Conservation (phyloP, 768 basidiomycete genomes). For the Trametes cubensis region DNA sequence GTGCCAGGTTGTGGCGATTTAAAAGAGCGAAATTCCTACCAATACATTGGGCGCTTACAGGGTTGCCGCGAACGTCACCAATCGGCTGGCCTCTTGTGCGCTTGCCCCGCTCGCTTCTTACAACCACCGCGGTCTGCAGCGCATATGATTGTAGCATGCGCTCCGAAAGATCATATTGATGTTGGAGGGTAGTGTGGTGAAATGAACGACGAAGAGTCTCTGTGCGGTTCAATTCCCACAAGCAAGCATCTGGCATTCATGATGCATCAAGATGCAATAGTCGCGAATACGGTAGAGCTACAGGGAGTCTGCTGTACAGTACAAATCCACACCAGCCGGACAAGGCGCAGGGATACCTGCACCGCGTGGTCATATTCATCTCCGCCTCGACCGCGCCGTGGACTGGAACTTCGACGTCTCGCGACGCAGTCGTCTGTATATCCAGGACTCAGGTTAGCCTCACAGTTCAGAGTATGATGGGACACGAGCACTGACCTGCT, state of each 20-base stretch:
- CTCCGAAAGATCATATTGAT: too few relatives aligned
- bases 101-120: too few relatives aligned
- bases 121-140: too few relatives aligned
- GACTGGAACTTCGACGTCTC: constrained; percentile 71
- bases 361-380: constrained; percentile 9
- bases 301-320: constrained; percentile 16
- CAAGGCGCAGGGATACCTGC: neutral
- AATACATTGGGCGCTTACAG: neutral
- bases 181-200: too few relatives aligned
- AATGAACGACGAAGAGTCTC: too few relatives aligned
- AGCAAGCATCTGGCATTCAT: too few relatives aligned
- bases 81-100: neutral
- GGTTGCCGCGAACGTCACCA: neutral
- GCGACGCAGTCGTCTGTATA: constrained; percentile 56
- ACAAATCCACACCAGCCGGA: neutral
- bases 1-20: neutral
- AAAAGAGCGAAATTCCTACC: neutral
- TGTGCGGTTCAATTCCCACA: too few relatives aligned
- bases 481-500: constrained; percentile 53
- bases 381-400: constrained; percentile 24
- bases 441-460: neutral
- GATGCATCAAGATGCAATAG: neutral
- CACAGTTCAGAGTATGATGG: neutral
- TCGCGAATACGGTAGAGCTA: constrained; percentile 12
- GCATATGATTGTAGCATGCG: too few relatives aligned